Evolutionary conservation across 306 rosid species (phyloP), one percentile per base, ranked within the genome.

Genomic region (Castanospermum australe): DNA sequence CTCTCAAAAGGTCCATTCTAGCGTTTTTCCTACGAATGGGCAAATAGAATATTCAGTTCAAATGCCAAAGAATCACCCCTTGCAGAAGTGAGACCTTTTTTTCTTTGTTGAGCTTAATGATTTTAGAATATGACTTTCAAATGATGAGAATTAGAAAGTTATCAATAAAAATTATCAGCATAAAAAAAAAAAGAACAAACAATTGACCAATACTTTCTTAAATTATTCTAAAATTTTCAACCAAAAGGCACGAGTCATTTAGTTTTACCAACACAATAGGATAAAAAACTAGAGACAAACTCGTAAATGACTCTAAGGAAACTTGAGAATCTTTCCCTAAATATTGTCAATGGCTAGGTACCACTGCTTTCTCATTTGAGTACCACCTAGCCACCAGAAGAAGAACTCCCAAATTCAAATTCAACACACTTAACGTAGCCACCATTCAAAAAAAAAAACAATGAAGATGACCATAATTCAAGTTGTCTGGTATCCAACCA

Each of bases 401-500:
- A 83, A 79, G 86, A 11, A 48, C 81, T 18, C 80, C 42, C 83
- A 89, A 82, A 73, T 89, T 89, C 83, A 89, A 82, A 73, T 89
- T 89, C 2, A 84, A 7, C 66, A 86, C 15, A 42, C 92, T 89
- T 39, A 89, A 86, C 57, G 71, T 30, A 35, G 90, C 81, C 82
- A 89, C 51, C 4, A 86, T 32, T 86, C 89, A 86, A 76, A 79
- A 89, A 76, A 79, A 89, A 66, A 84, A 89, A 57, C 84, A 84
- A 73, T 89, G 90, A 28, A 89, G 88, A 71, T 86, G 87, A 8
- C 92, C 92, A n/a, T 71, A 77, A 78, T 89, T 89, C 76, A 89
- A 71, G 73, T 89, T 82, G 21, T 84, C 78, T 2, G 92, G 90
- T 52, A 89, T 89, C 92, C 92, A 89, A 5, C 92, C 92, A 33